Conservation (phyloP, 805 yeast species). For the Teunomyces pallodes region DNA sequence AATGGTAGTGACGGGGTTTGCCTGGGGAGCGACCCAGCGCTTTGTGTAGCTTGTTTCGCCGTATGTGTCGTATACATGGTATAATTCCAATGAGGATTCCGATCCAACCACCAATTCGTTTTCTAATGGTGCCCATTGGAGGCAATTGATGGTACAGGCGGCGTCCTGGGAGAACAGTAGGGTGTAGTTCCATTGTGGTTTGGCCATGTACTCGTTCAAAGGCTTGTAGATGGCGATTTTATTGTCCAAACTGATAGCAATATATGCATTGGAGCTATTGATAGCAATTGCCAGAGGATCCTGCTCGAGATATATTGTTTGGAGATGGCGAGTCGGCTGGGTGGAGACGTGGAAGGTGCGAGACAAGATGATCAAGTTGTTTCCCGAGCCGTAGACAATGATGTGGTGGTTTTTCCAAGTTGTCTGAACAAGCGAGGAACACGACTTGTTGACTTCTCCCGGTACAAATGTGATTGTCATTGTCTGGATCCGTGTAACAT, state of each 20-base stretch:
- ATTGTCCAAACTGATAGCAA: conserved; percentile 50
- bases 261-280: conserved; percentile 55
- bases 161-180: background rate
- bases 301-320: conserved; percentile 67
- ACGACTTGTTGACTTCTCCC: conserved; percentile 71
- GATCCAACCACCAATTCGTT: conserved; percentile 66
- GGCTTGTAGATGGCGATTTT: conserved; percentile 56
- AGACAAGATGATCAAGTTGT: conserved; percentile 59
- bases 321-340: conserved; percentile 43
- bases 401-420: conserved; percentile 66
- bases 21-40: conserved; percentile 53
- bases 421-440: conserved; percentile 54
- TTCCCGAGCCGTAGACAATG: conserved; percentile 81
- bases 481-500: background rate
- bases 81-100: conserved; percentile 46
- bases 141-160: conserved; percentile 33
- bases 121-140: conserved; percentile 53
- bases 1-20: conserved; percentile 57
- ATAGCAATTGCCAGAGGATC: conserved; percentile 71
- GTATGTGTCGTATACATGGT: conserved; percentile 48
- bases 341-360: background rate
- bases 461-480: conserved; percentile 76
- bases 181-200: conserved; percentile 46
- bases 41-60: conserved; percentile 34
- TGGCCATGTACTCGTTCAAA: conserved; percentile 44